Evolutionary conservation across 2,329 filamentous ascomycete genomes (phyloP), one percentile per base, ranked within the genome.

Genomic region (Cordyceps fumosorosea): DNA sequence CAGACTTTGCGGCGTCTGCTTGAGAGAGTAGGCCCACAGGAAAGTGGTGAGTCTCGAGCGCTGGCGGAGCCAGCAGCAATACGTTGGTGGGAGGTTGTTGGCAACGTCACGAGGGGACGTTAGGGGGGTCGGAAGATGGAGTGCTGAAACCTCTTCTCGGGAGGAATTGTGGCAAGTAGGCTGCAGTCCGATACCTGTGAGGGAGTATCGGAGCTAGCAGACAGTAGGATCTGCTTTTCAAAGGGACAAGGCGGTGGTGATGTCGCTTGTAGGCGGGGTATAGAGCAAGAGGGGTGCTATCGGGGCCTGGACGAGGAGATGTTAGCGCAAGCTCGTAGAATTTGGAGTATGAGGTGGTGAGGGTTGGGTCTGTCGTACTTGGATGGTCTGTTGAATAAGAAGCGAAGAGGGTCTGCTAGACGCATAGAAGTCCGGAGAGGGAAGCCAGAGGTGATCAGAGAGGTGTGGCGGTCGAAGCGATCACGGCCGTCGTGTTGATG

Each of bases 11-110:
- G 86, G 88, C 83, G 89, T 90, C 83, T 90, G 91, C 84, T 87
- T 90, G 90, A 93, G 90, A 93, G 89, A 95, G 91, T 92, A 95
- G 91, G 90, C 91, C 91, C 91, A 95, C 89, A 86, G 84, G 82
- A 84, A 77, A 67, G 81, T 83, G 81, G 80, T 80, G 78, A 76
- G 76, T 77, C 71, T 69, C 72, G 77, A 77, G 81, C 84, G 90
- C 89, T 93, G 90, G 91, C 90, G 85, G 84, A 89, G 89, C 90
- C 90, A 92, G 89, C 89, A 86, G 83, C 85, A 90, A 83, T 83
- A 47, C 47, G 45, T 22, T 51, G 71, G 68, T 75, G 67, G 63
- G 67, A 63, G 40, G 67, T 68, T 69, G 69, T 65, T 67, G 70
- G 69, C 71, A 86, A 86, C 84, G 86, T 84, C 88, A 81, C 79